Evolutionary conservation across 768 basidiomycete species (phyloP).

Genomic region (Leccinum boreale): DNA sequence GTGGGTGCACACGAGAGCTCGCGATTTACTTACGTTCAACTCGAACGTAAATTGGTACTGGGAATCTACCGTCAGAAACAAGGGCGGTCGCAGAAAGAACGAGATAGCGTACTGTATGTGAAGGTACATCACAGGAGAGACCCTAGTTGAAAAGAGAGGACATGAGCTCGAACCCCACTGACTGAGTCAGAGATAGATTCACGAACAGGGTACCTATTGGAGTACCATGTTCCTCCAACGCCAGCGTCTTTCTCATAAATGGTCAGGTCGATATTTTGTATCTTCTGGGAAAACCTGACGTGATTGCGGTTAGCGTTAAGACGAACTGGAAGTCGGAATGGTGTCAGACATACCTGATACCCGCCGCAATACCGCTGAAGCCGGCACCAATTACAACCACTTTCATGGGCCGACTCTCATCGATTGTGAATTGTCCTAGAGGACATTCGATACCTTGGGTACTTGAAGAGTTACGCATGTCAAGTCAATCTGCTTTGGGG

Average conservation of each 20-base stretch:
- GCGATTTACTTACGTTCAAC: constrained; percentile 37
- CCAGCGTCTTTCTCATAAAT: constrained; percentile 60
- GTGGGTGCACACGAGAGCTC: background rate
- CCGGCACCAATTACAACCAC: background rate
- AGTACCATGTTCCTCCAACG: constrained; percentile 62
- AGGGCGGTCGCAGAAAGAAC: background rate
- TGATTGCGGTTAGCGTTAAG: background rate
- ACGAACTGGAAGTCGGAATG: background rate
- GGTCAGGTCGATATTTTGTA: constrained; percentile 47
- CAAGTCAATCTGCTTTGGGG: background rate
- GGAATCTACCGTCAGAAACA: background rate
- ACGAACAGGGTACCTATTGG: constrained; percentile 50
- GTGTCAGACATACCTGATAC: background rate
- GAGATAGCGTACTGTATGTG: constrained; percentile 45
- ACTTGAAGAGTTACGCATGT: background rate
- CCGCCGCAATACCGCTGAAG: background rate
- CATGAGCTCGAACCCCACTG: background rate
- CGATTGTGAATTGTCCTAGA: background rate
- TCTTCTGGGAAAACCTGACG: background rate
- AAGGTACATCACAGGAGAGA: constrained; percentile 58
- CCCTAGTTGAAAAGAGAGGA: constrained; percentile 34
- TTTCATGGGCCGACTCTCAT: background rate
- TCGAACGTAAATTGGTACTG: constrained; percentile 62
- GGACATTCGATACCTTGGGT: background rate
- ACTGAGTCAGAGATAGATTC: background rate